Base-by-base conservation (phyloP, 768 basidiomycete species). In the Neoboletus subvelutipes region DNA sequence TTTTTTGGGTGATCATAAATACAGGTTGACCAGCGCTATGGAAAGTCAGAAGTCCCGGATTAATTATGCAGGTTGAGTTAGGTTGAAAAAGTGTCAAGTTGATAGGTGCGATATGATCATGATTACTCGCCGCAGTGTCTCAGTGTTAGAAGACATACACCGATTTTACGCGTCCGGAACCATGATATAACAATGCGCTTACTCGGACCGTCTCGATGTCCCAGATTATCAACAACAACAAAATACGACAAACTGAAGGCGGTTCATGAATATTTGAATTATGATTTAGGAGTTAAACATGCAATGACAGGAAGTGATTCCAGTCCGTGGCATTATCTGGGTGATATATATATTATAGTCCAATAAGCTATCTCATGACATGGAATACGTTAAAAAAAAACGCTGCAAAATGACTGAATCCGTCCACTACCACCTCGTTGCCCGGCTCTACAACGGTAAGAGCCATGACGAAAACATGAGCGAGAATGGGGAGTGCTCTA, bases 391-490 rank as follows among this genome's bases (percentile, higher is more conserved):
- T n/a, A n/a, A n/a, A 18, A 17, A 11, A 20, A 40, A 11, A 10
- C 4, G 3, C n/a, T 20, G 11, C 39, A 20, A 20, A 20, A n/a
- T 9, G 39, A 11, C 1, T 18, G n/a, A n/a, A n/a, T 18, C 39
- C 18, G 5, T 10, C 6, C 20, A 20, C 15, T 9, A 24, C 20
- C 11, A 9, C 58, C 45, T 55, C 34, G 26, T 40, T 28, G 36
- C 51, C 49, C 49, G 45, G 7, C 37, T 54, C 40, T 46, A 46
- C 31, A 67, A 33, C 18, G 59, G 61, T 11, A 52, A 56, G 54
- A 67, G 52, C 55, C 55, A 61, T 3, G 67, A 59, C 31, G 67
- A 48, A 50, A 67, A 63, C 56, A 65, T 31, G 42, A 56, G 54
- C 20, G 62, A 57, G 29, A 63, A 31, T 0, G 61, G 50, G 5